phyloP scores from a whole-genome alignment of 2,329 filamentous ascomycete genomes.

The Cercospora sesami region DNA sequence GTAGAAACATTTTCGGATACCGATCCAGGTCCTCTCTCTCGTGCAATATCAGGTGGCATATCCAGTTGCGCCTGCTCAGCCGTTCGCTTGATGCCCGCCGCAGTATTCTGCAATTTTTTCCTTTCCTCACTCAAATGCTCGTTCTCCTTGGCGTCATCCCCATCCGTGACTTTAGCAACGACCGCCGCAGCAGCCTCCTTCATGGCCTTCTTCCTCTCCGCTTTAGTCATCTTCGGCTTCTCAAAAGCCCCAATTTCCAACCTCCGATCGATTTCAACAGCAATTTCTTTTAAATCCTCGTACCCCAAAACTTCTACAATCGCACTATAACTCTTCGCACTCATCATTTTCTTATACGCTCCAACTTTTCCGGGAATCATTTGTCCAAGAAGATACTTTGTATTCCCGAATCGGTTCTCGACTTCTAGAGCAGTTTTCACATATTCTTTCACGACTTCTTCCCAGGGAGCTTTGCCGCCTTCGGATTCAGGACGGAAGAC shows the following conservation, averaged over 20 bases:
- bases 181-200: slow-evolving; percentile 43
- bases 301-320: slow-evolving; percentile 66
- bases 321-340: slow-evolving; percentile 69
- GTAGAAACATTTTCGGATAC: slow-evolving; percentile 28
- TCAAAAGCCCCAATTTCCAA: slow-evolving; percentile 54
- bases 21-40: slow-evolving; percentile 24
- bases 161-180: slow-evolving; percentile 44
- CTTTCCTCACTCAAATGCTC: slow-evolving; percentile 37
- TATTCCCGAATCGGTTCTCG: slow-evolving; percentile 87
- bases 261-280: slow-evolving; percentile 64
- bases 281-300: slow-evolving; percentile 60
- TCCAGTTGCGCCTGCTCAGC: slow-evolving; percentile 29
- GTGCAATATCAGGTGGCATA: slow-evolving; percentile 28
- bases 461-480: slow-evolving; percentile 73
- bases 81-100: slow-evolving; percentile 27
- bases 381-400: slow-evolving; percentile 84
- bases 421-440: slow-evolving; percentile 70
- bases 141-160: slow-evolving; percentile 5
- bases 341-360: slow-evolving; percentile 61
- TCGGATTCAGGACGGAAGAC: slow-evolving; percentile 72
- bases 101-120: slow-evolving; percentile 21
- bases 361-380: slow-evolving; percentile 78
- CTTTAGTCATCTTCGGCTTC: slow-evolving; percentile 52
- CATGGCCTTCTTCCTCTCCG: slow-evolving; percentile 47
- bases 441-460: slow-evolving; percentile 74